These are phyloP conservation scores for Tylopilus cervinicoccineus DNA, from an alignment of 768 basidiomycete genomes.

Conservation along the genomic window DNA sequence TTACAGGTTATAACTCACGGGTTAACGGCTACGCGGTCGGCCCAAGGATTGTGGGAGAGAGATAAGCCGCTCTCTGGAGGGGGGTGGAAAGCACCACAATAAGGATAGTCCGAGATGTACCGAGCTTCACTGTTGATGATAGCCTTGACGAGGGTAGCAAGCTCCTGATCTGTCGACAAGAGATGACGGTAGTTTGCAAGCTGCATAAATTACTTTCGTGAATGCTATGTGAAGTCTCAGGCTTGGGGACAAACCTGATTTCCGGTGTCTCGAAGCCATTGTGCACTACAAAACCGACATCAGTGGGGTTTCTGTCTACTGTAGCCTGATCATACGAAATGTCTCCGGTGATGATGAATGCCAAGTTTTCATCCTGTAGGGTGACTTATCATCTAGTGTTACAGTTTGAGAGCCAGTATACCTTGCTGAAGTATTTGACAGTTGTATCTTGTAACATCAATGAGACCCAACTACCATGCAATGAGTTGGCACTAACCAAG, in stretches of 20 bases:
- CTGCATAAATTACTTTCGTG: slow-evolving; percentile 37
- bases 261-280: slow-evolving; percentile 80
- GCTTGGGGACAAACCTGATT: slow-evolving; percentile 51
- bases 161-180: slow-evolving; percentile 50
- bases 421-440: slow-evolving; percentile 68
- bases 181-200: slow-evolving; percentile 68
- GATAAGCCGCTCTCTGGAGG: slow-evolving; percentile 68
- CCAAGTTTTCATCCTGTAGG: slow-evolving; percentile 59
- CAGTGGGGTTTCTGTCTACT: background rate
- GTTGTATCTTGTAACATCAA: slow-evolving; percentile 56
- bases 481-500: slow-evolving; percentile 45
- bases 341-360: slow-evolving; percentile 80
- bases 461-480: background rate
- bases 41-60: slow-evolving; percentile 65
- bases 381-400: slow-evolving; percentile 3
- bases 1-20: slow-evolving; percentile 48
- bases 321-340: slow-evolving; percentile 55
- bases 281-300: slow-evolving; percentile 46
- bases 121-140: slow-evolving; percentile 79
- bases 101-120: slow-evolving; percentile 69
- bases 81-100: slow-evolving; percentile 80
- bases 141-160: slow-evolving; percentile 69
- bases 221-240: background rate
- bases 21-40: slow-evolving; percentile 64
- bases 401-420: slow-evolving; percentile 18